phyloP scores from a whole-genome alignment of 225 moss, liverwort and hornwort species.

The Antitrichia curtipendula region DNA sequence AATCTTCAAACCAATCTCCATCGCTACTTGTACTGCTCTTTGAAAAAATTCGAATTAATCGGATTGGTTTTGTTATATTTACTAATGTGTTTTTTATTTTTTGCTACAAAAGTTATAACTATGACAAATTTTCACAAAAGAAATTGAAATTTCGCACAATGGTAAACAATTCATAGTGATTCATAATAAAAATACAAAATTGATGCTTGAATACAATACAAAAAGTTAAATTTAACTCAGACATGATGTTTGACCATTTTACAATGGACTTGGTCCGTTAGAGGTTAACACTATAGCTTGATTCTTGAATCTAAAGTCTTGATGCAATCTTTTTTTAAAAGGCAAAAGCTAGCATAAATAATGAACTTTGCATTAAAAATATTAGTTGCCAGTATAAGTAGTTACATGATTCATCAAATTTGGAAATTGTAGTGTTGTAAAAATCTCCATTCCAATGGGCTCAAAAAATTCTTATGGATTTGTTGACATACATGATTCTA shows the following conservation, averaged over 20 bases:
- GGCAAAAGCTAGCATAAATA: neutral
- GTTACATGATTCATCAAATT: neutral
- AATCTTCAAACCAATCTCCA: neutral
- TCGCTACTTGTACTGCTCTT: no score
- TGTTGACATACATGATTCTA: neutral
- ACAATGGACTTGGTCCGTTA: rapidly evolving
- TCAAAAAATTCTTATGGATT: neutral
- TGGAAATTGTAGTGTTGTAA: neutral
- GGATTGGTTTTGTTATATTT: no score
- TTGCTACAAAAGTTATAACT: no score
- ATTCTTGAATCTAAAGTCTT: neutral
- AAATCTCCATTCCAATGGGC: neutral
- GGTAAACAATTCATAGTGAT: neutral
- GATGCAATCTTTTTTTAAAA: neutral
- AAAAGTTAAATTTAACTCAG: neutral
- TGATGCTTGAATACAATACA: neutral
- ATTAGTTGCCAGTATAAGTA: neutral
- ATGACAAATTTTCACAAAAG: neutral
- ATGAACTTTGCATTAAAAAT: neutral
- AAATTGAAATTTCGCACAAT: neutral
- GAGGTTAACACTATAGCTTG: neutral
- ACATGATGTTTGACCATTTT: neutral
- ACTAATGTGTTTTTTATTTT: no score
- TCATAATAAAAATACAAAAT: neutral
- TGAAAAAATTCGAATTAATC: neutral